Evolutionary conservation across 23 red algal genomes (phyloP), one percentile per base, ranked within the genome.

Genomic region (Cyanidioschyzon merolae): DNA sequence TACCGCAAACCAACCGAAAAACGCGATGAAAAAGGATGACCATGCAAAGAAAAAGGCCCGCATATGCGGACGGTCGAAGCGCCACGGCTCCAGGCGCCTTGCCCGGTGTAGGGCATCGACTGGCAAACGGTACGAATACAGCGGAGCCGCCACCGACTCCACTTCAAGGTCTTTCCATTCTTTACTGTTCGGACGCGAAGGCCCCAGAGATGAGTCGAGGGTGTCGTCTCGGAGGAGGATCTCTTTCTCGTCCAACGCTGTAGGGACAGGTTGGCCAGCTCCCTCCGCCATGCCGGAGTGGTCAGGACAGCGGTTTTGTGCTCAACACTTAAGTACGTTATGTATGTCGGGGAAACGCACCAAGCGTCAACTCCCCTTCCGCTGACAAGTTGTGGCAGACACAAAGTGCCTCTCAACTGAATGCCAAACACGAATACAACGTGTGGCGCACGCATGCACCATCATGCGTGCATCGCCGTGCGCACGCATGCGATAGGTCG

Each of bases 1-100:
- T 17, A 96, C 81, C 24, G 92, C 87, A 79, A 96, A 96, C 92
- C 92, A 96, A 0, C 87, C 92, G 76, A 96, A 96, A 59, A 96
- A 96, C 37, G 92, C 87, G 50, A 90, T 74, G 87, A 96, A 96
- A 83, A 96, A 96, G 0, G 92, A 96, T 39, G 80, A 59, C 92
- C 92, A 96, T 2, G 92, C 92, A 39, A 88, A 96, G 88, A 88
- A 85, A 83, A 96, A 96, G 2, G 87, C 83, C 36, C 92, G 84
- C 83, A 88, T 88, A 84, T 96, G 92, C 16, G 92, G 92, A 25
- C 92, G 84, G 25, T 38, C 18, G 39, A 90, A 40, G 29, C 77
- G 71, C 12, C 1, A 87, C 24, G 84, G 32, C 34, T 68, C 50
- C 41, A 96, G 0, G 26, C 63, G 54, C 18, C 39, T 87, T 38